Evolutionary conservation across 495 filamentous ascomycete species (phyloP), one percentile per base, ranked within the genome.

Genomic region (Entonaema liquescens): DNA sequence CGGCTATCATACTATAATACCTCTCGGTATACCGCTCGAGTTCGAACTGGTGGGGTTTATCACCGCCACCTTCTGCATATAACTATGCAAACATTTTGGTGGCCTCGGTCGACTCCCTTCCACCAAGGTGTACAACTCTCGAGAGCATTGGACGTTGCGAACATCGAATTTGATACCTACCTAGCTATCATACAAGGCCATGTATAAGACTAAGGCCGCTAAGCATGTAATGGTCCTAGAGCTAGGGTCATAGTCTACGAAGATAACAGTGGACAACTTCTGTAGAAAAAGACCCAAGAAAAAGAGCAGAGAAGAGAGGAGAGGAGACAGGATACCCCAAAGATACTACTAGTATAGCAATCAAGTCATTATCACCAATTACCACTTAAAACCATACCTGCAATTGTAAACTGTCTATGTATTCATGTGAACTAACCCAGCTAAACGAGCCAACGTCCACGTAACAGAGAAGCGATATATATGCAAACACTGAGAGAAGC

Each of bases 401-500:
- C 13, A 9, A n/a, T 57, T 21, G 9, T 65, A 44, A 40, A 35
- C 25, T 26, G 23, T 58, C 35, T 44, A 44, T 67, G 29, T 55
- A 61, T 67, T 62, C 17, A 35, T 17, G 38, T 67, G 58, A 53
- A 17, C 29, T 15, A 38, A 47, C 2, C 11, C 13, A 47, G 25
- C 38, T 21, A 56, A 49, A 55, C 40, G 21, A 26, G 54, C 59
- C 11, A 31, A 5, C n/a, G 49, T 44, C 42, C 52, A 31, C 36
- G 23, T 29, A 5, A 40, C 17, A 25, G 28, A 29, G 19, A 62
- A 33, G 31, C 15, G 31, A 56, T 19, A 19, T 57, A 36, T 62
- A 42, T 62, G 35, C 65, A 56, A 50, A 50, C 29, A 50, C 19
- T 17, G 38, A 68, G 62, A 1, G 17, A 25, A 62, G 49, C 31